Conservation (phyloP, 108 stramenopile genomes). For the Skeletonema tropicum region DNA sequence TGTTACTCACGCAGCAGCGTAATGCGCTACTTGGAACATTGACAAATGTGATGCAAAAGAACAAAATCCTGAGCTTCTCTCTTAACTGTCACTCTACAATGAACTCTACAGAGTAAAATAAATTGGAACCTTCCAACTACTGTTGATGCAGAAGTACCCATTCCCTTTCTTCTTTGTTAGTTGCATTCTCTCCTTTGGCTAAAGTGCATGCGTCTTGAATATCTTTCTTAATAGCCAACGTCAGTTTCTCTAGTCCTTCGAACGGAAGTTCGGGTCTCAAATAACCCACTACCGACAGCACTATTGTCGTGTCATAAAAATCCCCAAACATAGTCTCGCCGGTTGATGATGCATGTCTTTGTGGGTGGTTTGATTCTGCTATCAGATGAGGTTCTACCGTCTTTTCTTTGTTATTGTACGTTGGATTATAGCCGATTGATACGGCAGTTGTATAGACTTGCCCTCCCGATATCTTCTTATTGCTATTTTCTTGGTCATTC, state of each 20-base stretch:
- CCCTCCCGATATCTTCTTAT: constrained; percentile 15
- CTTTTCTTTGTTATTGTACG: constrained; percentile 76
- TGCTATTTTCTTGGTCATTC: constrained; percentile 1
- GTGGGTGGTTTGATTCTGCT: constrained; percentile 49
- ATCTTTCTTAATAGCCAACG: constrained; percentile 85
- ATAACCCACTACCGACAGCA: constrained; percentile 81
- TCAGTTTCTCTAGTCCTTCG: constrained; percentile 84
- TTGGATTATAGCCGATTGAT: constrained; percentile 93
- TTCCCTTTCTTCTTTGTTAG: constrained; percentile 20
- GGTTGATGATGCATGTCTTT: constrained; percentile 62
- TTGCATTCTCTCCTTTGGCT: constrained; percentile 18
- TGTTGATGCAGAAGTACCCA: constrained; percentile 21
- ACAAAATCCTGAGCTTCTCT: neutral
- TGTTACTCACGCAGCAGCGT: neutral
- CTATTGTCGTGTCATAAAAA: constrained; percentile 81
- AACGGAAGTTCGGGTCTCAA: constrained; percentile 87
- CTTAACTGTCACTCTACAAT: neutral
- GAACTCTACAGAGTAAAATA: too few species aligned
- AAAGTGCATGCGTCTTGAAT: constrained; percentile 48
- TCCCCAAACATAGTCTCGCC: constrained; percentile 80
- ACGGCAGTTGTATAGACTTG: constrained; percentile 61
- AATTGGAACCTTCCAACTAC: neutral
- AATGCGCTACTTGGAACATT: neutral
- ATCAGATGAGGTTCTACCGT: constrained; percentile 90
- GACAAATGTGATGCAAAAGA: neutral